Percentiles rank a stretch among this genome's conserved stretches.
These are phyloP conservation scores for Carex pumila DNA, from an alignment of 176 grass and related monocot species.

Conservation along the genomic window DNA sequence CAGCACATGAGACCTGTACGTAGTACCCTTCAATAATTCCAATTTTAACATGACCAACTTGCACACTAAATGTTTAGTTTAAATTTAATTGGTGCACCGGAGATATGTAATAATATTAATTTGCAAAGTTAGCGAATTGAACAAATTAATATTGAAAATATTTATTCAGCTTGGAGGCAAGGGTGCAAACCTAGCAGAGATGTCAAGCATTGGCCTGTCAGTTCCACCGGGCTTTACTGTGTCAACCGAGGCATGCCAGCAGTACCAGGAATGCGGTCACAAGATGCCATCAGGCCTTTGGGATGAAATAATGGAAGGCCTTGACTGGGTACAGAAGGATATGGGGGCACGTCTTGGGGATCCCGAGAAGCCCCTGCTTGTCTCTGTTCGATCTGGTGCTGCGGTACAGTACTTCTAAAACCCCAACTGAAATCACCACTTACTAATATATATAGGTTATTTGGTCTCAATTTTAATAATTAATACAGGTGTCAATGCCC, in stretches of 20 bases:
- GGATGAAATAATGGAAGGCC: constrained; percentile 79
- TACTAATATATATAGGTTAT: background rate
- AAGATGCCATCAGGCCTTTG: constrained; percentile 58
- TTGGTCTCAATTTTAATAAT: background rate
- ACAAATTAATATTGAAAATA: background rate
- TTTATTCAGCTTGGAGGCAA: constrained; percentile 69
- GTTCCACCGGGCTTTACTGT: constrained; percentile 98
- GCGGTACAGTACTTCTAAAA: constrained; percentile 28
- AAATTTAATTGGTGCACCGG: background rate
- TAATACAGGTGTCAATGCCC: constrained; percentile 76
- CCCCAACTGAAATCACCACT: background rate
- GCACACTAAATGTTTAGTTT: background rate
- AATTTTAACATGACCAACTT: background rate
- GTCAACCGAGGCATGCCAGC: constrained; percentile 88
- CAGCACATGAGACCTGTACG: background rate
- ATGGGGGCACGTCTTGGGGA: constrained; percentile 75
- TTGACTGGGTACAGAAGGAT: constrained; percentile 61
- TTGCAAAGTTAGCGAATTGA: background rate
- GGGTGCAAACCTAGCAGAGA: constrained; percentile 96
- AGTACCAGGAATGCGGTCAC: constrained; percentile 62
- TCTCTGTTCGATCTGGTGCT: constrained; percentile 96
- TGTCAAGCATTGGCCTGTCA: constrained; percentile 95
- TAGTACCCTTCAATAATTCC: background rate
- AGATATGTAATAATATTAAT: background rate
- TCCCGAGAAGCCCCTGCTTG: constrained; percentile 61